Evolutionary conservation across 2,329 filamentous ascomycete species (phyloP).

Genomic region (Penicillium decumbens): DNA sequence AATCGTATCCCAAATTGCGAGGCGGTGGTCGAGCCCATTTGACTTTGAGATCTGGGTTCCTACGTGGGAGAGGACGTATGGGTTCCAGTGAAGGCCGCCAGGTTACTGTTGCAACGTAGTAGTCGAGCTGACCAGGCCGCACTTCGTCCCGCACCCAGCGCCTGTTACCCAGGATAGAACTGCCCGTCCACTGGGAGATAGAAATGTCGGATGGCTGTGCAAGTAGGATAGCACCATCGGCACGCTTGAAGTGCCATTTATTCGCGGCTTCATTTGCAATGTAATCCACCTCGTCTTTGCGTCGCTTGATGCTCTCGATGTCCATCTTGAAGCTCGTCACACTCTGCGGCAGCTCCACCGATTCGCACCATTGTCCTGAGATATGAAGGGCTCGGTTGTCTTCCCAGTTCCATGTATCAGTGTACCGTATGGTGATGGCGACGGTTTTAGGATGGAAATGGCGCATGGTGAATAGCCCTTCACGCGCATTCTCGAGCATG

Average conservation of each 20-base stretch:
- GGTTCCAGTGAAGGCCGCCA: conserved; percentile 25
- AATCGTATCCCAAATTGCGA: background rate
- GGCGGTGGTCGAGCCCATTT: conserved; percentile 1
- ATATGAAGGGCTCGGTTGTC: conserved; percentile 35
- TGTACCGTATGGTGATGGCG: conserved; percentile 48
- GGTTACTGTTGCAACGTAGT: conserved; percentile 42
- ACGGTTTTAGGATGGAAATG: conserved; percentile 36
- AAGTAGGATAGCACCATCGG: conserved; percentile 32
- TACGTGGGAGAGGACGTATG: background rate
- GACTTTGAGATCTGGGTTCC: background rate
- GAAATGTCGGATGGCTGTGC: conserved; percentile 27
- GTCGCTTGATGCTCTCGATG: conserved; percentile 47
- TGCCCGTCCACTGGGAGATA: conserved; percentile 44
- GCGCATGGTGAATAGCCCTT: conserved; percentile 23
- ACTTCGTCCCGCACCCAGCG: conserved; percentile 46
- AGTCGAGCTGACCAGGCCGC: conserved; percentile 39
- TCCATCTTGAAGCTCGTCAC: conserved; percentile 44
- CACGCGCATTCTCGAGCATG: conserved; percentile 29
- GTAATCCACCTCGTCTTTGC: conserved; percentile 43
- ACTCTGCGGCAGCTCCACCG: conserved; percentile 28
- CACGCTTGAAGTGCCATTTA: conserved; percentile 35
- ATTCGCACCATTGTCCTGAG: conserved; percentile 36
- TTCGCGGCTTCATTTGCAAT: conserved; percentile 40
- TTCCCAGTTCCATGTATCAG: conserved; percentile 50
- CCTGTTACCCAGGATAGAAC: conserved; percentile 38